Evolutionary conservation across 768 basidiomycete species (phyloP), one percentile per base, ranked within the genome.

Genomic region (Tulasnella sp.): DNA sequence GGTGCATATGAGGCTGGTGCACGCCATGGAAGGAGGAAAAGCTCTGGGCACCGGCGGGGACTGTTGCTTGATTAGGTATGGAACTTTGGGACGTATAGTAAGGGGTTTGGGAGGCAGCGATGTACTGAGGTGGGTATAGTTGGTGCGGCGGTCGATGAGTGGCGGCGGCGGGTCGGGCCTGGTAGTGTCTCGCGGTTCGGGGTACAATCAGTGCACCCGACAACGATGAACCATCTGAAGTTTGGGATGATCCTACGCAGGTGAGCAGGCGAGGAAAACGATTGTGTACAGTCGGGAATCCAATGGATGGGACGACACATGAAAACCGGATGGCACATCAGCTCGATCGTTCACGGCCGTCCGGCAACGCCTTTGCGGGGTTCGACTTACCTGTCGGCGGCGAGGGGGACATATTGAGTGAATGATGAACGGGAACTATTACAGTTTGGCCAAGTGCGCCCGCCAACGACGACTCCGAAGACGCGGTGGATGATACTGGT

Each of bases 261-360:
- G 58, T 18, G 34, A 68, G 27, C 14, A 68, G 12, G 21, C 19
- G 48, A 24, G 1, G n/a, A 31, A 68, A 8, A 31, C 27, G 24
- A 14, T 68, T 34, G 62, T 62, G 58, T 68, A 68, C 62, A 68
- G 62, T 68, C 62, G 62, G 62, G 34, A 68, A 68, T 68, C 62
- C 62, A 68, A 68, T 68, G 62, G 62, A 68, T 31, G 62, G 62
- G 31, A n/a, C 31, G 18, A 34, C 14, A 31, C 16, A 68, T 27
- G 62, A 68, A 52, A 68, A 10, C 62, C 27, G 62, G n/a, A 14
- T 31, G 24, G 31, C 27, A 34, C 62, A 68, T 68, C 62, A 68
- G 62, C 62, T 31, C 48, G 24, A 52, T 21, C 21, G 4, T 14
- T 68, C 62, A 68, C n/a, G 31, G 62, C 34, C 62, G 34, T 34